These are phyloP conservation scores for Phaeolepiota aurea DNA, from an alignment of 768 basidiomycete genomes.

Conservation along the genomic window DNA sequence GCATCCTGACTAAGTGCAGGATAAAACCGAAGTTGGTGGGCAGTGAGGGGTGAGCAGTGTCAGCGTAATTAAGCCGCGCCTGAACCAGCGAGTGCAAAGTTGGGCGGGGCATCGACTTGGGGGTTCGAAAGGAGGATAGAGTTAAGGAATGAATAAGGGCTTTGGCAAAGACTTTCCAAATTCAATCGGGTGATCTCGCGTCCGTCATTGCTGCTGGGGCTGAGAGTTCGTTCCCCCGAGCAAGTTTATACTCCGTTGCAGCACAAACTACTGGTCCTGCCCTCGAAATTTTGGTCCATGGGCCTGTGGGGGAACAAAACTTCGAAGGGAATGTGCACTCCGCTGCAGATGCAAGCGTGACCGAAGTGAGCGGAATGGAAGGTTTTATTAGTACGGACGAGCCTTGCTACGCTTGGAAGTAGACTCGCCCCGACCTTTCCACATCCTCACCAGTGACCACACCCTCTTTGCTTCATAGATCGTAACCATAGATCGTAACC, in stretches of 20 bases:
- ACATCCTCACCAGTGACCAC: too few species aligned
- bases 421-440: too few species aligned
- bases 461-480: too few species aligned
- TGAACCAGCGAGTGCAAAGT: constrained; percentile 5
- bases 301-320: constrained; percentile 10
- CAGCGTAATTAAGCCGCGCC: constrained; percentile 1
- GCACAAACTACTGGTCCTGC: constrained; percentile 36
- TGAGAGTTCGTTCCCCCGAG: constrained; percentile 51
- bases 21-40: constrained; percentile 44
- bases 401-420: constrained; percentile 21
- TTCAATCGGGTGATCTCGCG: constrained; percentile 52
- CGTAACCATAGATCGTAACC: too few species aligned
- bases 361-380: constrained; percentile 24
- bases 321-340: constrained; percentile 6
- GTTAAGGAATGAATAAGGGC: constrained; percentile 52
- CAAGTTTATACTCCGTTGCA: constrained; percentile 48
- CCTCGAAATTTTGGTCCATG: constrained; percentile 29
- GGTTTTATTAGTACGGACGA: constrained; percentile 41
- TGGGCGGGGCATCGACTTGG: constrained; percentile 1
- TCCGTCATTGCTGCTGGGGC: constrained; percentile 56
- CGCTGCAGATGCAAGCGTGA: constrained; percentile 3
- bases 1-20: constrained; percentile 43
- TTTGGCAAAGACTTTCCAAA: constrained; percentile 54
- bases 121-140: constrained; percentile 12
- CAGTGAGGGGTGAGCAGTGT: constrained; percentile 37